These are phyloP conservation scores for Phaeosphaeriaceae sp. DNA, from an alignment of 2,329 filamentous ascomycete species.

Conservation along the genomic window DNA sequence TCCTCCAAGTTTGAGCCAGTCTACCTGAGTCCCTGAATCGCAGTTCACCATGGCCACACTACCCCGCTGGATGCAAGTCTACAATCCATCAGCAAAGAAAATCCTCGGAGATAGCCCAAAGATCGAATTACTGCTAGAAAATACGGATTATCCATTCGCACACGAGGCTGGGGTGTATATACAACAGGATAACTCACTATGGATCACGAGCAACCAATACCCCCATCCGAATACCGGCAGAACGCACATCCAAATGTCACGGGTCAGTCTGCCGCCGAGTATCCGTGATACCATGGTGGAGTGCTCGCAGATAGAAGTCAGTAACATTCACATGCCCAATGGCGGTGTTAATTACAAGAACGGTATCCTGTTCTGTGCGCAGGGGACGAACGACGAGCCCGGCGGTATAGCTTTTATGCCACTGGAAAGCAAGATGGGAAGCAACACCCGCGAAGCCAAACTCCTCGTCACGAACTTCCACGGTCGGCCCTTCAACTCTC, in stretches of 20 bases:
- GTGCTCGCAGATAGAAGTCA: slow-evolving; percentile 12
- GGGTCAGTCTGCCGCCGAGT: slow-evolving; percentile 15
- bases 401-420: slow-evolving; percentile 42
- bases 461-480: too few relatives aligned
- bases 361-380: slow-evolving; percentile 43
- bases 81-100: slow-evolving; percentile 11
- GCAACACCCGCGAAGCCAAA: too few relatives aligned
- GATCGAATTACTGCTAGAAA: slow-evolving; percentile 18
- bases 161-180: slow-evolving; percentile 57
- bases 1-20: too few relatives aligned
- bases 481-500: too few relatives aligned
- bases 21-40: not conserved
- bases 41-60: not conserved
- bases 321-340: slow-evolving; percentile 26
- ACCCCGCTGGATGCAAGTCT: slow-evolving; percentile 10
- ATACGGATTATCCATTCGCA: slow-evolving; percentile 72
- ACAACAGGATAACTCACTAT: slow-evolving; percentile 40
- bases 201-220: slow-evolving; percentile 49
- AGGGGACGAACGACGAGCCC: slow-evolving; percentile 36
- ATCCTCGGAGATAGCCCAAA: slow-evolving; percentile 13
- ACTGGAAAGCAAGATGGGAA: slow-evolving; percentile 27
- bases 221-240: slow-evolving; percentile 15
- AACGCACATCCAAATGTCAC: slow-evolving; percentile 25
- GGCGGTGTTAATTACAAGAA: slow-evolving; percentile 39
- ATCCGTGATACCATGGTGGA: slow-evolving; percentile 3